phyloP scores from a whole-genome alignment of 495 filamentous ascomycete genomes.

The Aspergillus sparsus region DNA sequence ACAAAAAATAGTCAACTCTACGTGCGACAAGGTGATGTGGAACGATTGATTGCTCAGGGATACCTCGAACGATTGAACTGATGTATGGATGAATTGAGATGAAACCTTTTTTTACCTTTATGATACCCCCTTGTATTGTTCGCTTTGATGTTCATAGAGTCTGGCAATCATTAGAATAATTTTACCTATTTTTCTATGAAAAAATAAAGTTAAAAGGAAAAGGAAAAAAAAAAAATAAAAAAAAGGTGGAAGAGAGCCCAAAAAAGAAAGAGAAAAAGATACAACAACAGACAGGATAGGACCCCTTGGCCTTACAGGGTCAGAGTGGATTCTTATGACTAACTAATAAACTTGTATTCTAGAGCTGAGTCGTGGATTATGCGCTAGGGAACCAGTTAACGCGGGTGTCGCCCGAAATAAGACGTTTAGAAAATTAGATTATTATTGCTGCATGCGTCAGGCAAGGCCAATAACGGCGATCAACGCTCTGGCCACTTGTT shows the following conservation, averaged over 20 bases:
- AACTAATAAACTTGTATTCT: slow-evolving; percentile 6
- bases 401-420: background rate
- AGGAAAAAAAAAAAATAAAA: slow-evolving; percentile 3
- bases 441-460: background rate
- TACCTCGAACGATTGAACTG: slow-evolving; percentile 90
- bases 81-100: slow-evolving; percentile 28
- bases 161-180: background rate
- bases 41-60: slow-evolving; percentile 92
- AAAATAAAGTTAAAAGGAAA: background rate
- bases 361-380: background rate
- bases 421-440: background rate
- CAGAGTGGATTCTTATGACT: slow-evolving; percentile 7
- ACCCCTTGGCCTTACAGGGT: background rate
- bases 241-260: background rate
- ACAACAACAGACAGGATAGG: too few relatives aligned
- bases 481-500: background rate
- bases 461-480: background rate
- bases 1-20: slow-evolving; percentile 99
- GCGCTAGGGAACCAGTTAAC: background rate
- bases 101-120: slow-evolving; percentile 20
- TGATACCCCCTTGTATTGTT: slow-evolving; percentile 24
- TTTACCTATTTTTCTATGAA: too few relatives aligned
- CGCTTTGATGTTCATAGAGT: slow-evolving; percentile 11
- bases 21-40: slow-evolving; percentile 94
- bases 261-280: too few relatives aligned